Conservation (phyloP, 257 asterid species). For the Nicotiana tabacum region DNA sequence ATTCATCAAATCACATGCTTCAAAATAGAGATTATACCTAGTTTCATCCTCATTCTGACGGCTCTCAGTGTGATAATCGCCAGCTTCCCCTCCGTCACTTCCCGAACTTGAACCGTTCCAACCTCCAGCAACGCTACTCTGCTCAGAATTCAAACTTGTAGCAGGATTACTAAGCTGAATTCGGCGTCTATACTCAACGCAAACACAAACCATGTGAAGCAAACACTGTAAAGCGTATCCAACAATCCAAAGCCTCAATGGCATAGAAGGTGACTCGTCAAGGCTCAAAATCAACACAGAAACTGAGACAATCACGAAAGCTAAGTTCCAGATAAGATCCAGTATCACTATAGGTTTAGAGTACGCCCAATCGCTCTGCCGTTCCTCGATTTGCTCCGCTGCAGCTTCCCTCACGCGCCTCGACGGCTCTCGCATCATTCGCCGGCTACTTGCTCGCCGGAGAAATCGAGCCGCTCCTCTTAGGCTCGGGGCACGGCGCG, state of each 20-base stretch:
- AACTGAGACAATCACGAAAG: slow-evolving; percentile 43
- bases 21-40: slow-evolving; percentile 39
- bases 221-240: slow-evolving; percentile 43
- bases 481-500: slow-evolving; percentile 57
- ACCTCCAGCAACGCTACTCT: slow-evolving; percentile 24
- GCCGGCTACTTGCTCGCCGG: slow-evolving; percentile 44
- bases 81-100: slow-evolving; percentile 70
- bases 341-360: slow-evolving; percentile 79
- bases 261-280: slow-evolving; percentile 31
- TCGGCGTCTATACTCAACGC: slow-evolving; percentile 59
- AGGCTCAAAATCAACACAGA: slow-evolving; percentile 38
- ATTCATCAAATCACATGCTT: not conserved
- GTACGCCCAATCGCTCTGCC: slow-evolving; percentile 92
- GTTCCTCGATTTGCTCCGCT: slow-evolving; percentile 61
- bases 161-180: slow-evolving; percentile 27
- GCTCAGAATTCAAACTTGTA: slow-evolving; percentile 25
- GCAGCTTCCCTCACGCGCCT: slow-evolving; percentile 47
- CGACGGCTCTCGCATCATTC: slow-evolving; percentile 43
- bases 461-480: slow-evolving; percentile 46
- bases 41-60: slow-evolving; percentile 52
- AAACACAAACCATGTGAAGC: slow-evolving; percentile 43
- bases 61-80: slow-evolving; percentile 41
- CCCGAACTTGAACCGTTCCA: slow-evolving; percentile 53
- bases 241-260: slow-evolving; percentile 40
- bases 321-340: slow-evolving; percentile 79